Percentiles rank a stretch among this genome's conserved stretches.
Evolutionary conservation across 2,329 filamentous ascomycete species (phyloP).

Genomic region (Diaporthe citriasiana): DNA sequence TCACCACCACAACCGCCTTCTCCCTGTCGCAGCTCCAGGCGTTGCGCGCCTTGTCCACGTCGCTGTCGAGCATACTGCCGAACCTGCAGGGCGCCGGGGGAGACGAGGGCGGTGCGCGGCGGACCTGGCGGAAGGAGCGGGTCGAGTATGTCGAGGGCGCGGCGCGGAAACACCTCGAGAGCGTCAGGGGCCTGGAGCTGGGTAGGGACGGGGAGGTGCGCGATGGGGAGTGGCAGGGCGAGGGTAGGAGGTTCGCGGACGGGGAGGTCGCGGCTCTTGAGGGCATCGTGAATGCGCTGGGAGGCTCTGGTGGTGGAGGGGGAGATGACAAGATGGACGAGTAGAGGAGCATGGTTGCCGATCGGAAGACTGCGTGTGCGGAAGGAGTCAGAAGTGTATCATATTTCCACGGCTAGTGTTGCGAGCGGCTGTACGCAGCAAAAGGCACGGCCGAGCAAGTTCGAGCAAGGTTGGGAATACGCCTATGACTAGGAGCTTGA

Average conservation of each 20-base stretch:
- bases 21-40: slow-evolving; percentile 86
- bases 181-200: slow-evolving; percentile 75
- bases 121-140: slow-evolving; percentile 77
- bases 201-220: slow-evolving; percentile 72
- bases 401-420: not conserved
- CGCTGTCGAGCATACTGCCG: slow-evolving; percentile 75
- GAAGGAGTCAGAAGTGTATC: not conserved
- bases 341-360: not conserved
- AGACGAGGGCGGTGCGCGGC: slow-evolving; percentile 53
- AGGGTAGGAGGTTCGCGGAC: slow-evolving; percentile 62
- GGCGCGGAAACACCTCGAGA: slow-evolving; percentile 82
- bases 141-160: slow-evolving; percentile 87
- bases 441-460: not conserved
- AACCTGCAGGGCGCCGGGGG: slow-evolving; percentile 61
- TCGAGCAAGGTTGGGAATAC: not conserved
- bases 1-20: slow-evolving; percentile 82
- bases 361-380: not conserved
- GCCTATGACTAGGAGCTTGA: not conserved
- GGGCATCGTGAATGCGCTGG: slow-evolving; percentile 62
- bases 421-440: not conserved
- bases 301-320: slow-evolving; percentile 46
- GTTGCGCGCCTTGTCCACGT: slow-evolving; percentile 74
- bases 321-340: slow-evolving; percentile 17
- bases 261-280: slow-evolving; percentile 72
- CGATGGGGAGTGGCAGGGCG: slow-evolving; percentile 75